Evolutionary conservation across 768 basidiomycete genomes (phyloP).

Genomic region (Termitomyces sp.): DNA sequence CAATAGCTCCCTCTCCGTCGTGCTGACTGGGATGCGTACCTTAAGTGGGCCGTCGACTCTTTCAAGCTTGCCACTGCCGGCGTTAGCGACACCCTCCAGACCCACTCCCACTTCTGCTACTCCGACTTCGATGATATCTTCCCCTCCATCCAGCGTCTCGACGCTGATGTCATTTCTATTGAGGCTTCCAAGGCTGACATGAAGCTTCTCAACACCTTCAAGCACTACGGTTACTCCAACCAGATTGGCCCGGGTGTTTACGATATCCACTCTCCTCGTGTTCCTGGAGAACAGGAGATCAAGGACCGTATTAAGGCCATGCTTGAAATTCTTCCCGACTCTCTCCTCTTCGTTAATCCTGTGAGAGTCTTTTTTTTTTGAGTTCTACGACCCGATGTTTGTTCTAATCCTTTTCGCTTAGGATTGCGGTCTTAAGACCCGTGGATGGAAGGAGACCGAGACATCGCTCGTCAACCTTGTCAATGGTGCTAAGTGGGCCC

Average conservation of each 20-base stretch:
- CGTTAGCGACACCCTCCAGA: constrained; percentile 89
- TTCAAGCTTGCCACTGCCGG: constrained; percentile 98
- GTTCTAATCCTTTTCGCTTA: constrained; percentile 16
- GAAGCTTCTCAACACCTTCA: constrained; percentile 95
- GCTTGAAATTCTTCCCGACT: constrained; percentile 73
- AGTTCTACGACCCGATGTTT: constrained; percentile 3
- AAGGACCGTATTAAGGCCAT: constrained; percentile 85
- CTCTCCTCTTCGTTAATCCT: constrained; percentile 89
- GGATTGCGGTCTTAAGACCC: constrained; percentile 98
- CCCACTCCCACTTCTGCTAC: constrained; percentile 99
- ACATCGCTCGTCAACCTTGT: constrained; percentile 84
- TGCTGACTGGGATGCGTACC: constrained; percentile 93
- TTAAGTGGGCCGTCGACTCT: constrained; percentile 97
- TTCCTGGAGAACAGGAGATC: constrained; percentile 90
- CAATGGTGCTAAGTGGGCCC: constrained; percentile 90
- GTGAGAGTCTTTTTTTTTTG: constrained; percentile 25
- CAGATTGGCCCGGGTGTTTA: constrained; percentile 98
- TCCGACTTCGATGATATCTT: constrained; percentile 99
- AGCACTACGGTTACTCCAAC: constrained; percentile 92
- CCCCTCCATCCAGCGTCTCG: constrained; percentile 92
- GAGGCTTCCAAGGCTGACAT: constrained; percentile 98
- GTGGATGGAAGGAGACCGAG: constrained; percentile 98
- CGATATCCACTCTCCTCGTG: constrained; percentile 99
- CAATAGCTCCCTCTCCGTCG: constrained; percentile 86
- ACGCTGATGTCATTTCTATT: constrained; percentile 98